Evolutionary conservation across 495 filamentous ascomycete species (phyloP).

Genomic region (Darksidea phi): DNA sequence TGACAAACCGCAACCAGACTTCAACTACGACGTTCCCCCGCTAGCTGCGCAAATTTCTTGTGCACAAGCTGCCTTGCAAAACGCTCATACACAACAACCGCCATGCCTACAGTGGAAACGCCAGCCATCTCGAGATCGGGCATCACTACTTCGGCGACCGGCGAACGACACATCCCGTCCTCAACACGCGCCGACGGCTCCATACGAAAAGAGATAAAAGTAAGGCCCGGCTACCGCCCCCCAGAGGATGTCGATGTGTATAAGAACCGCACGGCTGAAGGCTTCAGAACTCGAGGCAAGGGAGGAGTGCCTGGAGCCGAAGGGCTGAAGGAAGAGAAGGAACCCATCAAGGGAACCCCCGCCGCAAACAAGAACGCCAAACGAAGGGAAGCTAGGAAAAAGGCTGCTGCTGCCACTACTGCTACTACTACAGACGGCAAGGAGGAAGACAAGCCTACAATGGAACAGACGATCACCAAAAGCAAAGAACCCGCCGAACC

Average conservation of each 20-base stretch:
- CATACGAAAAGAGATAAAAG: constrained; percentile 84
- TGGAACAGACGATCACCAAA: constrained; percentile 35
- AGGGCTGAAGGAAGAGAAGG: constrained; percentile 47
- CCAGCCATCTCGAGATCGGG: constrained; percentile 64
- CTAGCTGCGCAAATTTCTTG: too few relatives aligned
- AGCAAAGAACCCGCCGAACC: constrained; percentile 17
- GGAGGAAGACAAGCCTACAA: constrained; percentile 42
- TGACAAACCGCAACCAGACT: background rate
- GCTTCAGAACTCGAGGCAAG: constrained; percentile 76
- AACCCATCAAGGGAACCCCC: constrained; percentile 47
- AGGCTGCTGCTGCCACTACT: constrained; percentile 64
- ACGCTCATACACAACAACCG: background rate
- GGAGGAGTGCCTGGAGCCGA: constrained; percentile 81
- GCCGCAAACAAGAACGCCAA: constrained; percentile 88
- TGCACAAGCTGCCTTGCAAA: too few relatives aligned
- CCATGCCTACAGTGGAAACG: constrained; percentile 38
- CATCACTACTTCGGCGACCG: constrained; percentile 69
- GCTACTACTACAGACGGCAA: constrained; percentile 43
- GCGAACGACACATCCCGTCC: constrained; percentile 84
- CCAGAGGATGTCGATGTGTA: constrained; percentile 97
- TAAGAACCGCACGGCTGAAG: constrained; percentile 85
- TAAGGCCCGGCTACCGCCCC: constrained; percentile 88
- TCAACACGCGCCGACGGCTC: constrained; percentile 85
- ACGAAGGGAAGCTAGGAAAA: constrained; percentile 82
- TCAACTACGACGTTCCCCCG: too few relatives aligned